Evolutionary conservation across 768 basidiomycete species (phyloP).

Genomic region (Termitomyces heimii): DNA sequence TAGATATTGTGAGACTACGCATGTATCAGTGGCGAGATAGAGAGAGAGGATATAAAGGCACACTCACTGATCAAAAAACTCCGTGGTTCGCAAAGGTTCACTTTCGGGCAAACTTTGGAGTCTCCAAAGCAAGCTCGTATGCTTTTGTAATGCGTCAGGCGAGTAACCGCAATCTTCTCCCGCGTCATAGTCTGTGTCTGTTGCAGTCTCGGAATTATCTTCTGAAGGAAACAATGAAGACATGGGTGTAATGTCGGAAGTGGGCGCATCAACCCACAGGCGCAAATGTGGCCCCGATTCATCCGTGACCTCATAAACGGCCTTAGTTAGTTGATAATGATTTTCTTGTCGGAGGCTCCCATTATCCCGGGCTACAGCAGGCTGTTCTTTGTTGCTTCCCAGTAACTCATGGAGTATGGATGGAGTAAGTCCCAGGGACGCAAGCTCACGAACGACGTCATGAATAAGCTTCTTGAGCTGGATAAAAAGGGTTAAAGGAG

Average conservation of each 20-base stretch:
- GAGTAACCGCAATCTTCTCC: constrained; percentile 4
- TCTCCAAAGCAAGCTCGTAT: constrained; percentile 17
- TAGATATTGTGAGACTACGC: background rate
- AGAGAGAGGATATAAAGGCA: background rate
- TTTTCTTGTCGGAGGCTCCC: constrained; percentile 5
- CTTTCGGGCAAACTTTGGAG: constrained; percentile 12
- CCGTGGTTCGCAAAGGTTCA: constrained; percentile 1
- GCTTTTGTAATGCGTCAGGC: background rate
- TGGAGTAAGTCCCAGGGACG: constrained; percentile 57
- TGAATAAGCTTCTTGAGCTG: constrained; percentile 92
- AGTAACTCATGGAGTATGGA: constrained; percentile 39
- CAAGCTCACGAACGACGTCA: constrained; percentile 72
- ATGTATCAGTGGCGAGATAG: background rate
- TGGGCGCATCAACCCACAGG: constrained; percentile 33
- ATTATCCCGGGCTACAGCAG: constrained; percentile 17
- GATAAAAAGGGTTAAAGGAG: background rate
- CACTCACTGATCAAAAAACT: constrained; percentile 6
- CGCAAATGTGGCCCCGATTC: constrained; percentile 49
- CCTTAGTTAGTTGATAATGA: constrained; percentile 16
- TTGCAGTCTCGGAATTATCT: background rate
- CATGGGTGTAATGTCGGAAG: background rate
- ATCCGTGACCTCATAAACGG: constrained; percentile 53
- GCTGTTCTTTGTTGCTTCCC: constrained; percentile 11
- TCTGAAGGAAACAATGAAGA: constrained; percentile 11
- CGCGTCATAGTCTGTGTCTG: constrained; percentile 5